Conservation (phyloP, 768 basidiomycete genomes). For the Punctularia strigosozonata region DNA sequence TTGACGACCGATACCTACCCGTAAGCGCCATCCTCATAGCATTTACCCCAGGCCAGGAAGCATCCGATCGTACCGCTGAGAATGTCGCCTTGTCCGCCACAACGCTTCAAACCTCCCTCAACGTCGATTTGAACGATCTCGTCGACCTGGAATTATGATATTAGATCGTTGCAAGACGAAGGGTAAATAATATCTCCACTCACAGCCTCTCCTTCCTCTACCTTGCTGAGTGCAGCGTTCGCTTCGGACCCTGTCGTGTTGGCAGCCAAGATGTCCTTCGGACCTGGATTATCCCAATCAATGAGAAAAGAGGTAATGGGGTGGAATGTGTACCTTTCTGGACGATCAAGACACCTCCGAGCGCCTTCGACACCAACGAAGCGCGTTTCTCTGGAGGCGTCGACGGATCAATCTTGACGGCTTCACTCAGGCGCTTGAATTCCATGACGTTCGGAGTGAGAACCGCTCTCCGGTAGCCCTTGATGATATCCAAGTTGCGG, state of each 20-base stretch:
- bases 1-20: slow-evolving; percentile 32
- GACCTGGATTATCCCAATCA: too few species aligned
- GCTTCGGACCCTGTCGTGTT: slow-evolving; percentile 48
- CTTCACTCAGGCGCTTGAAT: slow-evolving; percentile 75
- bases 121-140: slow-evolving; percentile 57
- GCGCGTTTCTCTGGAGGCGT: slow-evolving; percentile 48
- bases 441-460: slow-evolving; percentile 93
- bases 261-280: slow-evolving; percentile 69
- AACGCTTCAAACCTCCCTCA: slow-evolving; percentile 79
- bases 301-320: too few species aligned
- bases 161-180: too few species aligned
- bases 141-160: slow-evolving; percentile 28
- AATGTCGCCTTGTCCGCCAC: slow-evolving; percentile 95
- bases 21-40: slow-evolving; percentile 77
- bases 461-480: slow-evolving; percentile 79
- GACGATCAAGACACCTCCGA: slow-evolving; percentile 84
- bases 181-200: slow-evolving; percentile 33
- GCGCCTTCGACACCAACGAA: slow-evolving; percentile 50
- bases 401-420: slow-evolving; percentile 48
- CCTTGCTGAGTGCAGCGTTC: slow-evolving; percentile 26
- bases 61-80: slow-evolving; percentile 81
- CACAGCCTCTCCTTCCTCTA: slow-evolving; percentile 31
- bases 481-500: slow-evolving; percentile 58
- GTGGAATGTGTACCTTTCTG: too few species aligned
- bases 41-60: slow-evolving; percentile 91